Conservation (phyloP, 176 grass and related monocot genomes). For the Bonia amplexicaulis region DNA sequence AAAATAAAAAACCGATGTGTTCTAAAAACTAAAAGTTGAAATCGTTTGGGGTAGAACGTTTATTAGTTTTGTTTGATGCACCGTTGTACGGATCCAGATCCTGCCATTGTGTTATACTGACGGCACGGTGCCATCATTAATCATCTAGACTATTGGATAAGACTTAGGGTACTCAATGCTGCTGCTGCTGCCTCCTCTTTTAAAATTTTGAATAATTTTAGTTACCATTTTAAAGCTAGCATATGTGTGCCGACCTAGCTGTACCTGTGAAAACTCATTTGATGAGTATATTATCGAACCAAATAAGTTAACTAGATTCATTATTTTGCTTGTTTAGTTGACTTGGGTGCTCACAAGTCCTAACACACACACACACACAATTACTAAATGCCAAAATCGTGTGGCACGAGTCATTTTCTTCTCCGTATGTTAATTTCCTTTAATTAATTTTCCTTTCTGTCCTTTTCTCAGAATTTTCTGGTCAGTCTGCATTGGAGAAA, state of each 20-base stretch:
- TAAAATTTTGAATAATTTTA: neutral
- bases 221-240: neutral
- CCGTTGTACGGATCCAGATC: neutral
- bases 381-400: constrained; percentile 39
- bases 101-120: neutral
- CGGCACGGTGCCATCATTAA: neutral
- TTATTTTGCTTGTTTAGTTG: neutral
- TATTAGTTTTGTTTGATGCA: neutral
- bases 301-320: neutral
- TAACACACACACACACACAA: neutral
- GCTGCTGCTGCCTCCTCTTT: neutral
- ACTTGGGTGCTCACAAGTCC: neutral
- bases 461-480: neutral
- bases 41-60: no score
- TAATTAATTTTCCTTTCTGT: neutral
- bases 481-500: neutral
- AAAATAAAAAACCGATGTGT: no score
- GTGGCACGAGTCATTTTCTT: constrained; percentile 42
- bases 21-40: no score
- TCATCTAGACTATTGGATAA: neutral
- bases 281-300: neutral
- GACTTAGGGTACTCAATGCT: neutral
- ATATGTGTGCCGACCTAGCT: neutral
- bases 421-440: neutral
- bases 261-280: neutral